phyloP scores from a whole-genome alignment of 176 grass and related monocot species.

The Bromus sterilis region DNA sequence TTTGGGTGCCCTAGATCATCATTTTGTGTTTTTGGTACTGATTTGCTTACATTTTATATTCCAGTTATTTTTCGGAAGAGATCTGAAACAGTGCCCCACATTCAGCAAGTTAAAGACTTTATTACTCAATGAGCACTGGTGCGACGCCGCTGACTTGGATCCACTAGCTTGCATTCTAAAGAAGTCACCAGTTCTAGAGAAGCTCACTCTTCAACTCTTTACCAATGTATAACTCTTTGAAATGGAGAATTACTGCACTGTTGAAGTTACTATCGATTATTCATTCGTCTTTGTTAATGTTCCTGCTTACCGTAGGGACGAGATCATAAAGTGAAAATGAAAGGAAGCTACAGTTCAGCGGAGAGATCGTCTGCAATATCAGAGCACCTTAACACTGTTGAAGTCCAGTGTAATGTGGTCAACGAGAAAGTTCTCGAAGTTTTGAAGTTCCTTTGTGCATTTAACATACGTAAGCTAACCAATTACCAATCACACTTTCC shows the following conservation, averaged over 20 bases:
- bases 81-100: background rate
- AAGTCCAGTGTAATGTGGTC: background rate
- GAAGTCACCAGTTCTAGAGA: slow-evolving; percentile 8
- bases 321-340: background rate
- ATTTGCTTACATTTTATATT: background rate
- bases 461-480: background rate
- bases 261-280: background rate
- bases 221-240: background rate
- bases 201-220: background rate
- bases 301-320: background rate
- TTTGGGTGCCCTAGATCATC: no score
- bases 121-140: background rate
- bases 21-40: background rate
- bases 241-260: background rate
- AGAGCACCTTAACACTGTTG: background rate
- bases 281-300: background rate
- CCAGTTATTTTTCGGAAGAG: background rate
- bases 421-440: background rate
- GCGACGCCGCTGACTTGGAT: background rate
- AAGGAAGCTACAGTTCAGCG: background rate
- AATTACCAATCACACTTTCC: background rate
- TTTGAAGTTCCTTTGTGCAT: background rate
- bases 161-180: background rate
- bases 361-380: background rate
- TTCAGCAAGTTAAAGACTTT: slow-evolving; percentile 13